Percentiles rank a stretch among this genome's conserved stretches.
Conservation (phyloP, 2,329 filamentous ascomycete genomes). For the Erysiphe pulchra region DNA sequence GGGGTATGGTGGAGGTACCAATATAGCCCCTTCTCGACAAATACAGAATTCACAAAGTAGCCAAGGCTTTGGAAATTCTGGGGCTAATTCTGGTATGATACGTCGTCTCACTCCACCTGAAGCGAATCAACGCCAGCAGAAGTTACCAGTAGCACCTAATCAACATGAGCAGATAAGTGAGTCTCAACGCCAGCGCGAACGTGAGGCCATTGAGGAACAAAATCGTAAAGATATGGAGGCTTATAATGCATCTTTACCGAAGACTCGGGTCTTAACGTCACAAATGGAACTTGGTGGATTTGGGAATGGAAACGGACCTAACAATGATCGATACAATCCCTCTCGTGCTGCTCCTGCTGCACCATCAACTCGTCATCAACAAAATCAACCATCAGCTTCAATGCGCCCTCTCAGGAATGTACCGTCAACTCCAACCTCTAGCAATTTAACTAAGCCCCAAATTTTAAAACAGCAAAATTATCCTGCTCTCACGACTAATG, state of each 20-base stretch:
- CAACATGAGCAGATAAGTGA: conserved; percentile 37
- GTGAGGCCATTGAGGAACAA: conserved; percentile 28
- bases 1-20: conserved; percentile 26
- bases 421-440: conserved; percentile 38
- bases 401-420: conserved; percentile 56
- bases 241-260: conserved; percentile 73
- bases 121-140: conserved; percentile 25
- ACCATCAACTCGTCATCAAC: conserved; percentile 24
- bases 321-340: conserved; percentile 53
- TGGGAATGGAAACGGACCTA: conserved; percentile 14
- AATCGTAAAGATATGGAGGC: conserved; percentile 54
- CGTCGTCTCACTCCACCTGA: conserved; percentile 21
- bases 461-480: conserved; percentile 25
- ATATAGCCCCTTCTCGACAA: conserved; percentile 44
- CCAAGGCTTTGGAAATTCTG: conserved; percentile 13
- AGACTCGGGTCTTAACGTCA: conserved; percentile 53
- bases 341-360: conserved; percentile 62
- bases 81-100: conserved; percentile 12
- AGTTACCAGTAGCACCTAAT: conserved; percentile 22
- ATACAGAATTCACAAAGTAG: conserved; percentile 23
- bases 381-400: conserved; percentile 26
- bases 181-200: conserved; percentile 24
- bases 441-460: conserved; percentile 19
- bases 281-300: conserved; percentile 70
- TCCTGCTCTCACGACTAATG: conserved; percentile 16